Percentiles rank a stretch among this genome's conserved stretches.
Evolutionary conservation across 1,139 yeast genomes (phyloP).

Genomic region (Meyerozyma carpophila): DNA sequence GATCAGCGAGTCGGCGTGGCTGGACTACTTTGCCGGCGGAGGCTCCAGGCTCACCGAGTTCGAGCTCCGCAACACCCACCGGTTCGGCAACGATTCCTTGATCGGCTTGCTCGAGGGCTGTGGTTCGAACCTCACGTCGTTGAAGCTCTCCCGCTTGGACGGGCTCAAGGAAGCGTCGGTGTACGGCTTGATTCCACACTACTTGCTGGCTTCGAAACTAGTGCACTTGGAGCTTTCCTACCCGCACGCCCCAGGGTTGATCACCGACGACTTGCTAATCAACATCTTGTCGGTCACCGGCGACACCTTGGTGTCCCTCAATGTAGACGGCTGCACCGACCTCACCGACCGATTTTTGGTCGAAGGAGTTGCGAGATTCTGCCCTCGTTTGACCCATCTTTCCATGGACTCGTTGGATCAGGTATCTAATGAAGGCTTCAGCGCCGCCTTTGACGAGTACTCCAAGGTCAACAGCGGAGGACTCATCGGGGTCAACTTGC

Average conservation of each 20-base stretch:
- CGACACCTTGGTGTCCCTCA: constrained; percentile 49
- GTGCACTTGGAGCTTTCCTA: constrained; percentile 62
- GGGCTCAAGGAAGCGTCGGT: constrained; percentile 56
- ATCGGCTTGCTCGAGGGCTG: constrained; percentile 58
- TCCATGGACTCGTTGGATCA: constrained; percentile 54
- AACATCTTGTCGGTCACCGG: constrained; percentile 61
- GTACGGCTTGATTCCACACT: constrained; percentile 63
- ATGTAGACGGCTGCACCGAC: constrained; percentile 66
- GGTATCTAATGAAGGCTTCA: constrained; percentile 62
- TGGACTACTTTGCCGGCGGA: constrained; percentile 53
- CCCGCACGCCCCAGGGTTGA: constrained; percentile 59
- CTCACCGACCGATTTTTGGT: constrained; percentile 61
- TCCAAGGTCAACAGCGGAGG: constrained; percentile 50
- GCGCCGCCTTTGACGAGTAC: constrained; percentile 47
- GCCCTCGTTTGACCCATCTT: constrained; percentile 47
- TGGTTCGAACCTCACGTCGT: constrained; percentile 45
- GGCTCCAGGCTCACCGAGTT: constrained; percentile 32
- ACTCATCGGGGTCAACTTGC: constrained; percentile 53
- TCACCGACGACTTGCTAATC: constrained; percentile 68
- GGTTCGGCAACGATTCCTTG: constrained; percentile 67
- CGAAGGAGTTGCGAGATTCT: constrained; percentile 57
- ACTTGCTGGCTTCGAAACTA: constrained; percentile 41
- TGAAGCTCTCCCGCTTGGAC: constrained; percentile 61
- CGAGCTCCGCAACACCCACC: constrained; percentile 74
- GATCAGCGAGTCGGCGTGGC: constrained; percentile 73